These are phyloP conservation scores for Allodekkera sacchari DNA, from an alignment of 805 yeast species.

Conservation along the genomic window DNA sequence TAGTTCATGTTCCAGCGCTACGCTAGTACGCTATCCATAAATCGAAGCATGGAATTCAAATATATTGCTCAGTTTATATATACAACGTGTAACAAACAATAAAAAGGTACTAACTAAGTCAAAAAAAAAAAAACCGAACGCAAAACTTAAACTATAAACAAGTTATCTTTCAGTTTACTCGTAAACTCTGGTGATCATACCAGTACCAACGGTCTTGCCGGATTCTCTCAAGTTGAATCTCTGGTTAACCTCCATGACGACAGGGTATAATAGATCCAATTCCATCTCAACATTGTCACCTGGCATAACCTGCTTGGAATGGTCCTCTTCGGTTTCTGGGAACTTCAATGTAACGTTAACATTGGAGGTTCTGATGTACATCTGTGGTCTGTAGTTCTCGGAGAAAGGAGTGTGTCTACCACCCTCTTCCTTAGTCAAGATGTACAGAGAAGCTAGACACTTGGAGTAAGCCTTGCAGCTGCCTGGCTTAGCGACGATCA, in stretches of 20 bases:
- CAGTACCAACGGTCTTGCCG: conserved; percentile 98
- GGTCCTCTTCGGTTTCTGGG: conserved; percentile 77
- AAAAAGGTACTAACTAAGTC: not conserved
- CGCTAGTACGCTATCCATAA: too few species aligned
- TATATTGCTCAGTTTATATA: too few species aligned
- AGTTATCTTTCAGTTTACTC: conserved; percentile 7
- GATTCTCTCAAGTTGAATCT: conserved; percentile 99
- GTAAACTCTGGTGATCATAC: conserved; percentile 75
- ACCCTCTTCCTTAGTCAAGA: conserved; percentile 95
- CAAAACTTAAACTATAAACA: conserved; percentile 8
- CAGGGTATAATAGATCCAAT: conserved; percentile 81
- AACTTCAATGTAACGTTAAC: conserved; percentile 84
- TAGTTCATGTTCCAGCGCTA: too few species aligned
- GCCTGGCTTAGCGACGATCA: conserved; percentile 92
- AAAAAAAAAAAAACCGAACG: not conserved
- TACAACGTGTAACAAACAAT: not conserved
- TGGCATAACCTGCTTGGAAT: conserved; percentile 86
- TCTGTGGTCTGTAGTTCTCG: conserved; percentile 96
- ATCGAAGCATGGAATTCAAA: too few species aligned
- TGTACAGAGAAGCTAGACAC: conserved; percentile 88
- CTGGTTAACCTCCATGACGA: conserved; percentile 93
- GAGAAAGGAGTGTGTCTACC: conserved; percentile 98
- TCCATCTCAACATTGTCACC: conserved; percentile 98
- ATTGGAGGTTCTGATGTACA: conserved; percentile 93
- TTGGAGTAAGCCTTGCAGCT: conserved; percentile 88